Evolutionary conservation across 2,329 filamentous ascomycete genomes (phyloP).

Genomic region (Neonectria faginata): DNA sequence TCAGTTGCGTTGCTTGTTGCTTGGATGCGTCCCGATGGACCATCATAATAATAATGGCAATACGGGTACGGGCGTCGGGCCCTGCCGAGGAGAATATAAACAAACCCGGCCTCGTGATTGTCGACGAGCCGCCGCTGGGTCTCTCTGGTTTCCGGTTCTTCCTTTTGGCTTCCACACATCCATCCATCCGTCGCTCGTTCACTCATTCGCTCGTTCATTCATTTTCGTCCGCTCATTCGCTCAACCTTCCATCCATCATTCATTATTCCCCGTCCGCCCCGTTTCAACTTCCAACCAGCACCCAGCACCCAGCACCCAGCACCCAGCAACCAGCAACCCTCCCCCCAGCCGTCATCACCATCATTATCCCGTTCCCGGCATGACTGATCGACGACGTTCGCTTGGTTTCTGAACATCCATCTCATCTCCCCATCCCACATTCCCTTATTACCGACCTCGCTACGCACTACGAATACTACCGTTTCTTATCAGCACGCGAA

Average conservation of each 20-base stretch:
- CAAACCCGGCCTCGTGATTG: slow-evolving; percentile 28
- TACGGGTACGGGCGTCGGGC: slow-evolving; percentile 27
- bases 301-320: neutral
- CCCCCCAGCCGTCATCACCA: neutral
- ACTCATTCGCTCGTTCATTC: slow-evolving; percentile 2
- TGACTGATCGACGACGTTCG: slow-evolving; percentile 31
- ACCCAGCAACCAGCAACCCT: neutral
- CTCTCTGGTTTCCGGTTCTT: slow-evolving; percentile 19
- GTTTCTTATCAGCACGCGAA: slow-evolving; percentile 37
- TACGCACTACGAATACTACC: slow-evolving; percentile 5
- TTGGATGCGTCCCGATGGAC: slow-evolving; percentile 30
- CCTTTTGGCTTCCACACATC: slow-evolving; percentile 15
- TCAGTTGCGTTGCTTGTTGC: slow-evolving; percentile 29
- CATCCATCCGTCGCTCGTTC: slow-evolving; percentile 3
- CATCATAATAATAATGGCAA: slow-evolving; percentile 18
- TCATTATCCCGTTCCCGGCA: slow-evolving; percentile 19
- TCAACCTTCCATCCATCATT: slow-evolving; percentile 1
- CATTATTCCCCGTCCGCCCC: neutral
- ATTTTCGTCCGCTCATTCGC: slow-evolving; percentile 1
- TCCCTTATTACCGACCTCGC: slow-evolving; percentile 11
- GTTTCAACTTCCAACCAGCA: neutral
- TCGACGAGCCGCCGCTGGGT: slow-evolving; percentile 19
- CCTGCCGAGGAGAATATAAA: slow-evolving; percentile 29
- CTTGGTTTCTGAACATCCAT: slow-evolving; percentile 36
- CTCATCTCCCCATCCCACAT: slow-evolving; percentile 24